These are phyloP conservation scores for Oryza coarctata DNA, from an alignment of 176 grass and related monocot species.

Conservation along the genomic window DNA sequence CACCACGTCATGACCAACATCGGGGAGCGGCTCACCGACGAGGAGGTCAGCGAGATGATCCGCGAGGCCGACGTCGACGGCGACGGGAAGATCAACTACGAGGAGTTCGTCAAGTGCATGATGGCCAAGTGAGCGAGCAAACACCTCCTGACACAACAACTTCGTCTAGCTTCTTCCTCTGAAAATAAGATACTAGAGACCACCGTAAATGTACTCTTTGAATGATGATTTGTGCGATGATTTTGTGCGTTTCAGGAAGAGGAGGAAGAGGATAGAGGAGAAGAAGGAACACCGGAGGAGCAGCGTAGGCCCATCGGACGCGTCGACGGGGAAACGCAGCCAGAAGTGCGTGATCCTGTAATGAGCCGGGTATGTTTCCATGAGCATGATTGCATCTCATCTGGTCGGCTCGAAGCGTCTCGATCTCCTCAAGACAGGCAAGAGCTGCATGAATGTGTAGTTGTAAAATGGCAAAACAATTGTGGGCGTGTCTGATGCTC, in stretches of 20 bases:
- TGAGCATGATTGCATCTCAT: neutral
- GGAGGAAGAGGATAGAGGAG: conserved; percentile 37
- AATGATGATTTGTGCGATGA: neutral
- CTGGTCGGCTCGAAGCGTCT: neutral
- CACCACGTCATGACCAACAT: conserved; percentile 66
- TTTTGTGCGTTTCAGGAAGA: conserved; percentile 11
- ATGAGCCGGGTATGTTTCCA: neutral
- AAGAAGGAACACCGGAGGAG: neutral
- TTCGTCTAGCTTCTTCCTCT: neutral
- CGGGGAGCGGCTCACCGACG: conserved; percentile 54
- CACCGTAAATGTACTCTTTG: too few relatives aligned
- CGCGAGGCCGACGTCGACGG: conserved; percentile 59
- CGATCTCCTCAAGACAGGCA: neutral
- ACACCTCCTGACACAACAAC: too few relatives aligned
- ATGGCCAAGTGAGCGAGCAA: conserved; percentile 61
- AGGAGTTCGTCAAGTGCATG: conserved; percentile 82
- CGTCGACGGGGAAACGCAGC: neutral
- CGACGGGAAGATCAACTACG: conserved; percentile 63
- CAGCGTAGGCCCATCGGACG: neutral
- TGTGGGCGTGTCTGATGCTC: too few relatives aligned
- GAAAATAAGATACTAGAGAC: neutral
- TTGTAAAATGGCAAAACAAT: neutral
- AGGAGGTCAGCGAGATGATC: conserved; percentile 62
- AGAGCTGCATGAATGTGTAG: neutral
- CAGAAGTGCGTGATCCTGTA: conserved; percentile 39